Percentiles rank a stretch among this genome's conserved stretches.
phyloP scores from a whole-genome alignment of 345 rosid genomes.

The Moricandia moricandioides region DNA sequence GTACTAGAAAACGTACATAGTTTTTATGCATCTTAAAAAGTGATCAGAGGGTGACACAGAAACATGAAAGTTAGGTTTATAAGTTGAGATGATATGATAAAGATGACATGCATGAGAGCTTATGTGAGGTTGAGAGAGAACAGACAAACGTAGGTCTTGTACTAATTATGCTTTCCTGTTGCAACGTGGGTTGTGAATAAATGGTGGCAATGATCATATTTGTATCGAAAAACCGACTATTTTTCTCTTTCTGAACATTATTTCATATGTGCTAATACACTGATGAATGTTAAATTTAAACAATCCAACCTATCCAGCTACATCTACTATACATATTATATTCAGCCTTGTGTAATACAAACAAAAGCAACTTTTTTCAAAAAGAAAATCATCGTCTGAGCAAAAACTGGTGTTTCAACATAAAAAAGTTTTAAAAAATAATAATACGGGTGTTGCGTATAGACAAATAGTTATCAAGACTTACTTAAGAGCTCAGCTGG shows the following conservation, averaged over 20 bases:
- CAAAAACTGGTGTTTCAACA: neutral
- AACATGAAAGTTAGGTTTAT: conserved; percentile 26
- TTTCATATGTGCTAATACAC: neutral
- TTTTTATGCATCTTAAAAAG: neutral
- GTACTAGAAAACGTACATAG: neutral
- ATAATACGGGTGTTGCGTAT: neutral
- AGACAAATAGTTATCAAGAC: neutral
- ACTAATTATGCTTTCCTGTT: conserved; percentile 81
- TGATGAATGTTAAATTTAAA: neutral
- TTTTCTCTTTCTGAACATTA: conserved; percentile 9
- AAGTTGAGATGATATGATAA: neutral
- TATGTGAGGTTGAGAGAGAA: conserved; percentile 37
- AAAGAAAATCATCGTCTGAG: conserved; percentile 11
- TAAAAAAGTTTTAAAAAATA: neutral
- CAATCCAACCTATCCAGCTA: conserved; percentile 1
- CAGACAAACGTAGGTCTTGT: conserved; percentile 56
- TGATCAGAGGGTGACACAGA: conserved; percentile 8
- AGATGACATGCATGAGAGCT: conserved; percentile 24
- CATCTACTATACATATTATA: conserved; percentile 6
- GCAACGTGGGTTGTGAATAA: conserved; percentile 53
- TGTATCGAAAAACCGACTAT: conserved; percentile 60
- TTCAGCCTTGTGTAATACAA: conserved; percentile 24
- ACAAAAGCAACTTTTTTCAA: conserved; percentile 36
- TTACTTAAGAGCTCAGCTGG: neutral
- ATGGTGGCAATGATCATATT: conserved; percentile 85